Conservation (phyloP, 352 stramenopile species). For the Thalassiosira ordinaria region DNA sequence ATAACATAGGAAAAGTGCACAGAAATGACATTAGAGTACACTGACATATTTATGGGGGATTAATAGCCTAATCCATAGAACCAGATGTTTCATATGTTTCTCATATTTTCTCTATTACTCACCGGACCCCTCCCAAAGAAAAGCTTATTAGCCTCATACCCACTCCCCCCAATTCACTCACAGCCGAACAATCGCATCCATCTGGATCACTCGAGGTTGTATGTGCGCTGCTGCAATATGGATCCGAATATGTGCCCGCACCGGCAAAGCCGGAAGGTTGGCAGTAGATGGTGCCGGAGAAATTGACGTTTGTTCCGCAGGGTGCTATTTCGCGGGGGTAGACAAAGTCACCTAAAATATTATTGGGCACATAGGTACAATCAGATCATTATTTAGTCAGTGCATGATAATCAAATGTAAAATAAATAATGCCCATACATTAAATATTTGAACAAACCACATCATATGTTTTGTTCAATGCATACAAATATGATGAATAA, state of each 20-base stretch:
- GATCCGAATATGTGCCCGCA: neutral
- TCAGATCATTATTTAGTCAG: no score
- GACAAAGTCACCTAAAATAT: no score
- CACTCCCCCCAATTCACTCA: neutral
- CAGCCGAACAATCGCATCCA: constrained; percentile 29
- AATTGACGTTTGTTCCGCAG: constrained; percentile 12
- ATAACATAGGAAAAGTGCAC: neutral
- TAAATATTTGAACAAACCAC: no score
- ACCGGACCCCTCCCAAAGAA: constrained; percentile 30
- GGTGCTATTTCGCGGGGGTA: constrained; percentile 23
- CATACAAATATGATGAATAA: no score
- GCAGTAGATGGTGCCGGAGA: constrained; percentile 15
- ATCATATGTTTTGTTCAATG: no score
- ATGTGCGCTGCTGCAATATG: constrained; percentile 26
- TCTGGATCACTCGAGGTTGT: constrained; percentile 10
- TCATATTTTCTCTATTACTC: no score
- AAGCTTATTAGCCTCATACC: constrained; percentile 12
- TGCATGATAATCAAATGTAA: no score
- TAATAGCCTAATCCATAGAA: neutral
- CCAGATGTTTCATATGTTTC: no score
- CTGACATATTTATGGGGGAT: no score
- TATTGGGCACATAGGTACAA: no score
- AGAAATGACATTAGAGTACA: no score
- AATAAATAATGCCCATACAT: no score
- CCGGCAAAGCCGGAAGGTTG: neutral